Conservation (phyloP, 129 eudicot genomes). For the Glebionis coronaria region DNA sequence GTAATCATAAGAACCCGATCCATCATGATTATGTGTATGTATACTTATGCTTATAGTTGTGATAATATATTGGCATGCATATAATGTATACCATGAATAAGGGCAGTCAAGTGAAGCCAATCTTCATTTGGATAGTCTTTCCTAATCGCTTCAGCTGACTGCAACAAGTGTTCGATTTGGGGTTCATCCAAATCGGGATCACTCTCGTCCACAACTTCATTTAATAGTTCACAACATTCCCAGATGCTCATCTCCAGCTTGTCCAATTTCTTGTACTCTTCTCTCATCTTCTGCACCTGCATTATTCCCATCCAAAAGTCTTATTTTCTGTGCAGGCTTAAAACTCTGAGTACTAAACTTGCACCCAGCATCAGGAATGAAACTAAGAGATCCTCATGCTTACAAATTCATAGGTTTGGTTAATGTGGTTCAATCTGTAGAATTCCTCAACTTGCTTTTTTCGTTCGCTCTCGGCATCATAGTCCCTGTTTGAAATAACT, state of each 20-base stretch:
- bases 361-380: too few species aligned
- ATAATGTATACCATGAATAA: conserved; percentile 62
- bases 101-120: conserved; percentile 91
- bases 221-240: conserved; percentile 89
- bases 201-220: conserved; percentile 84
- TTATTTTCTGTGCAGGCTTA: not conserved
- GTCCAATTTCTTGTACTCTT: conserved; percentile 61
- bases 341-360: not conserved
- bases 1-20: not conserved
- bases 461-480: conserved; percentile 56
- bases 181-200: conserved; percentile 96
- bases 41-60: not conserved
- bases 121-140: conserved; percentile 88
- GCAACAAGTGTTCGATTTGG: conserved; percentile 85
- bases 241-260: conserved; percentile 85
- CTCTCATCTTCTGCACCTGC: conserved; percentile 83
- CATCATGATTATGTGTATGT: too few species aligned
- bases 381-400: conserved; percentile 12
- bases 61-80: conserved; percentile 5
- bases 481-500: conserved; percentile 42
- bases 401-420: conserved; percentile 83
- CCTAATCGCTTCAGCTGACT: conserved; percentile 90
- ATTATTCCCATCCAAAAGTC: not conserved
- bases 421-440: conserved; percentile 70
- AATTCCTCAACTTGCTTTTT: conserved; percentile 71